A percentile compares a stretch with the other conserved stretches of the same genome.
Evolutionary conservation across 2,329 filamentous ascomycete species (phyloP).

Genomic region (Trichoderma atroviride): DNA sequence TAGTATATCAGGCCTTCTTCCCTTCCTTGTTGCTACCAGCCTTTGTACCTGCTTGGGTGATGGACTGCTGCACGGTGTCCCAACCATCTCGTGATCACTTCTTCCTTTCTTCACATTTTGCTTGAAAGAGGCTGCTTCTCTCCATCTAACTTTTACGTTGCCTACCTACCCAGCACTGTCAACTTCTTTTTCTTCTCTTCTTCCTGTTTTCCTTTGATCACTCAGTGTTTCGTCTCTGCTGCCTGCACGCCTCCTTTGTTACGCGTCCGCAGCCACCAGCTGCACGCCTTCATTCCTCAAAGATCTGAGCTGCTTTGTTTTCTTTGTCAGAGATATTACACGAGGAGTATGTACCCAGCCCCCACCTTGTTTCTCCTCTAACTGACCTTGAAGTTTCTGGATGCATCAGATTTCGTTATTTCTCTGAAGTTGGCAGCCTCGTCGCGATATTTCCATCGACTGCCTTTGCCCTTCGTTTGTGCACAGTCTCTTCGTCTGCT

Average conservation of each 20-base stretch:
- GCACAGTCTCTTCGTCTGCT: no score
- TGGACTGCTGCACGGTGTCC: no score
- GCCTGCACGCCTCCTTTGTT: not conserved
- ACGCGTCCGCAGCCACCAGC: not conserved
- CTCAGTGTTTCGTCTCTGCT: not conserved
- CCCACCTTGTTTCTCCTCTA: not conserved
- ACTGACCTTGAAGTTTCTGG: not conserved
- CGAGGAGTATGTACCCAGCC: not conserved
- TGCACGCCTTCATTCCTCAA: not conserved
- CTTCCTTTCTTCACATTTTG: not conserved
- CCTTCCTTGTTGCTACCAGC: not conserved
- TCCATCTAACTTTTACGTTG: not conserved
- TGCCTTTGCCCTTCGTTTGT: not conserved
- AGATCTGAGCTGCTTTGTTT: not conserved
- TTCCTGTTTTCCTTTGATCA: not conserved
- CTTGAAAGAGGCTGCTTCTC: not conserved
- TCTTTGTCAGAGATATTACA: not conserved
- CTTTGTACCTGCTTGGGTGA: not conserved
- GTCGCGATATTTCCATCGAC: not conserved
- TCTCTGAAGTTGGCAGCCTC: not conserved
- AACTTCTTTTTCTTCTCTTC: not conserved
- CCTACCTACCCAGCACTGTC: not conserved
- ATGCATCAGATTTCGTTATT: not conserved
- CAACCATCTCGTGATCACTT: not conserved
- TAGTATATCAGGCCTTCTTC: not conserved